Evolutionary conservation across 768 basidiomycete species (phyloP), one percentile per base, ranked within the genome.

Genomic region (Gloeophyllum trabeum): DNA sequence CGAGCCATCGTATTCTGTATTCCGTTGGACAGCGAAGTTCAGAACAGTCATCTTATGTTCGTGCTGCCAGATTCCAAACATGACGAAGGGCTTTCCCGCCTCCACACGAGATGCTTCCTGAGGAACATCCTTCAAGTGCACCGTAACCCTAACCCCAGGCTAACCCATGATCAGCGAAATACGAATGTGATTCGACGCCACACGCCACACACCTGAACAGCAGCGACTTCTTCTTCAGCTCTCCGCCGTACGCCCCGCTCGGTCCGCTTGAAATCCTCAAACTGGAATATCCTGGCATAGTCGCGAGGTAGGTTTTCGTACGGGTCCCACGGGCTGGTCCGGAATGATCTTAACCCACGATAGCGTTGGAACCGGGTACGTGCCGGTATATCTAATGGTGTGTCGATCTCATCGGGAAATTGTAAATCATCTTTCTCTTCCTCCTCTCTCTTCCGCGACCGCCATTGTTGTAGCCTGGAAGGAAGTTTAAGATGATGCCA

Each of bases 351-450:
- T 62, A 99, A 60, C 5, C 94, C 94, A 44, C 94, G 79, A 58
- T 80, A 99, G 38, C 93, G 75, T 53, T 90, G 88, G 64, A 98
- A 98, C 7, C 96, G 77, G 6, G 71, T 72, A 14, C 74, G 67
- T 3, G 93, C 93, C 2, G 86, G 63, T 6, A 81, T 64, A 43
- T 97, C 85, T 48, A 79, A 76, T 0, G 94, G 94, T 0, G 96
- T 98, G 52, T 98, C 93, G 7, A 94, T 72, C 59, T 99, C 94
- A 54, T 99, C 94, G 0, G 94, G 94, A 62, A 97, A 99, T n/a
- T 74, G 69, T 20, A 76, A 61, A 49, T 96, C 87, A 40, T 88
- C 81, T 26, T 79, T 74, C 52, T 89, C 86, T 60, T 88, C 85
- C 14, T 89, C 86, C 59, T 88, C 85, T 14, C 76, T 71, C 40